These are phyloP conservation scores for Purpureocillium lavendulum DNA, from an alignment of 2,329 filamentous ascomycete species.

Conservation along the genomic window DNA sequence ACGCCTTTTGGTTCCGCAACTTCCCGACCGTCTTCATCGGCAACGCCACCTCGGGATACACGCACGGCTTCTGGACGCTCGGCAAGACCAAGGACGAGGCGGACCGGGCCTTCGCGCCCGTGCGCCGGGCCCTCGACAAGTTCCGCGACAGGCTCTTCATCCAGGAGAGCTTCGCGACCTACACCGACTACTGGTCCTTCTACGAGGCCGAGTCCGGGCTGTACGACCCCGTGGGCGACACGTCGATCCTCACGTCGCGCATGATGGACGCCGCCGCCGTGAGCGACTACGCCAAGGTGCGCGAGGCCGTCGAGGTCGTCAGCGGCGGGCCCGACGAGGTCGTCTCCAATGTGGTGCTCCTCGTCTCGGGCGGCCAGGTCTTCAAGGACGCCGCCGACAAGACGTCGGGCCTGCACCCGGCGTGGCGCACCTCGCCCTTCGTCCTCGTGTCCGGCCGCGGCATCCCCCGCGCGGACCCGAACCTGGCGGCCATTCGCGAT, in stretches of 20 bases:
- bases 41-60: conserved; percentile 17
- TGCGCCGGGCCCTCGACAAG: conserved; percentile 8
- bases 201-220: conserved; percentile 15
- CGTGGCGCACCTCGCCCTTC: conserved; percentile 16
- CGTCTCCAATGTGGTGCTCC: conserved; percentile 14
- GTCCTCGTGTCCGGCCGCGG: conserved; percentile 10
- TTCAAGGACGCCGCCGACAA: conserved; percentile 16
- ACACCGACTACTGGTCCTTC: conserved; percentile 21
- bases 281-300: conserved; percentile 9
- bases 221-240: conserved; percentile 13
- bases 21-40: conserved; percentile 12
- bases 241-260: conserved; percentile 16
- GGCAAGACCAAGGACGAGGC: conserved; percentile 14
- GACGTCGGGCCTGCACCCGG: conserved; percentile 18
- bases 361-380: conserved; percentile 20
- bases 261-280: conserved; percentile 15
- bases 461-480: conserved; percentile 9
- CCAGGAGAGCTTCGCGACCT: conserved; percentile 12
- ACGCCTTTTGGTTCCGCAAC: conserved; percentile 18
- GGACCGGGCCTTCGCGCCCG: conserved; percentile 10
- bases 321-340: conserved; percentile 15
- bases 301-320: conserved; percentile 15
- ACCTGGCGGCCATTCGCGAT: conserved; percentile 7
- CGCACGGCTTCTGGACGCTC: conserved; percentile 18
- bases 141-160: conserved; percentile 14